phyloP scores from a whole-genome alignment of 192 early-diverging fungal genomes.

The Glomus cerebriforme region DNA sequence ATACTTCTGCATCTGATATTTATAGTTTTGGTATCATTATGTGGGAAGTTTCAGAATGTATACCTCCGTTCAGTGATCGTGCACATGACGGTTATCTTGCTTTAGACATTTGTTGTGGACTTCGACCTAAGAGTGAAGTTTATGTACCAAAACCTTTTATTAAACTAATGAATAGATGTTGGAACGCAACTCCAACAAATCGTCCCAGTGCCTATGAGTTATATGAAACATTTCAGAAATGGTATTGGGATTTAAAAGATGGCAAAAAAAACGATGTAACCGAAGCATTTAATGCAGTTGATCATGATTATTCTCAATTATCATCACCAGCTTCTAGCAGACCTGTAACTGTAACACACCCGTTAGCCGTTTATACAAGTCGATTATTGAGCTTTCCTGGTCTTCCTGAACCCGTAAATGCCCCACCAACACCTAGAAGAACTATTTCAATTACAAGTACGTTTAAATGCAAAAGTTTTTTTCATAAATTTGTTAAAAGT shows the following conservation, averaged over 20 bases:
- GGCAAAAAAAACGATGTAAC: background rate
- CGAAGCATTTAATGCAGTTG: background rate
- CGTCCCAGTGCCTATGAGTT: background rate
- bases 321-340: background rate
- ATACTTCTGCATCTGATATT: conserved; percentile 52
- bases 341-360: background rate
- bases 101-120: conserved; percentile 7
- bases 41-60: conserved; percentile 50
- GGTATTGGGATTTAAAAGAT: conserved; percentile 7
- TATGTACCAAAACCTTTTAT: background rate
- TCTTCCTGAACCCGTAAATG: background rate
- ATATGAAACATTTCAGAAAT: background rate
- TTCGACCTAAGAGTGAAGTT: background rate
- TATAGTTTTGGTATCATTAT: conserved; percentile 58
- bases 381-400: background rate
- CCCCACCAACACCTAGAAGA: background rate
- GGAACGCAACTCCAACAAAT: background rate
- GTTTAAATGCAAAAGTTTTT: background rate
- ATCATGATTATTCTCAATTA: background rate
- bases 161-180: conserved; percentile 13
- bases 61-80: conserved; percentile 37
- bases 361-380: background rate
- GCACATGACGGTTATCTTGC: background rate
- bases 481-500: background rate
- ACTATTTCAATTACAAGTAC: background rate